phyloP scores from a whole-genome alignment of 176 grass and related monocot species.

The Bolboschoenus planiculmis region DNA sequence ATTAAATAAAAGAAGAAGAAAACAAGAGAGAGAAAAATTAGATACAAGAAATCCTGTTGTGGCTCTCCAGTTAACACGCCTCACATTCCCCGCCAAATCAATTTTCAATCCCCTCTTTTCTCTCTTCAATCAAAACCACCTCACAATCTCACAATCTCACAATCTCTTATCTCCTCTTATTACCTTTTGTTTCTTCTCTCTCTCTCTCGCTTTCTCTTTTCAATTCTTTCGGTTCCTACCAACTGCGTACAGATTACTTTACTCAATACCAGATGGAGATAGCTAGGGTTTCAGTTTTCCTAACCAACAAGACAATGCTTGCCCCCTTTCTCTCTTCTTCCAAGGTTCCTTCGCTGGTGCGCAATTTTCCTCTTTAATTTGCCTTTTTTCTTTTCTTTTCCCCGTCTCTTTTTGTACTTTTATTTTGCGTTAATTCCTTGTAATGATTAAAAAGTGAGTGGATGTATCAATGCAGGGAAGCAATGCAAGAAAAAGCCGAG shows the following conservation, averaged over 20 bases:
- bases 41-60: slow-evolving; percentile 3
- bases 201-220: not conserved
- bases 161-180: not conserved
- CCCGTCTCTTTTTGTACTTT: not conserved
- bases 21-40: not conserved
- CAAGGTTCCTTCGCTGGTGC: slow-evolving; percentile 13
- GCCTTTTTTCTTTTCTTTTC: not conserved
- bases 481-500: slow-evolving; percentile 23
- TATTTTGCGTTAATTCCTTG: not conserved
- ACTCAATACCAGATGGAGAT: slow-evolving; percentile 11
- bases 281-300: not conserved
- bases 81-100: slow-evolving; percentile 23
- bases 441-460: slow-evolving; percentile 13
- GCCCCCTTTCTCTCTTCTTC: slow-evolving; percentile 4
- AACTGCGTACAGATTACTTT: not conserved
- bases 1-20: not conserved
- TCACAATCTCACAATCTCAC: slow-evolving; percentile 26
- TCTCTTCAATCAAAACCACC: slow-evolving; percentile 5
- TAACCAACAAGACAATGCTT: not conserved
- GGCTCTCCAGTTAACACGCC: slow-evolving; percentile 8
- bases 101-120: not conserved
- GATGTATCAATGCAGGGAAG: slow-evolving; percentile 3
- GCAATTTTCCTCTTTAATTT: not conserved
- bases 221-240: not conserved
- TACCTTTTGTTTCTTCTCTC: not conserved